Evolutionary conservation across 495 filamentous ascomycete species (phyloP).

Genomic region (Podospora appendiculata): DNA sequence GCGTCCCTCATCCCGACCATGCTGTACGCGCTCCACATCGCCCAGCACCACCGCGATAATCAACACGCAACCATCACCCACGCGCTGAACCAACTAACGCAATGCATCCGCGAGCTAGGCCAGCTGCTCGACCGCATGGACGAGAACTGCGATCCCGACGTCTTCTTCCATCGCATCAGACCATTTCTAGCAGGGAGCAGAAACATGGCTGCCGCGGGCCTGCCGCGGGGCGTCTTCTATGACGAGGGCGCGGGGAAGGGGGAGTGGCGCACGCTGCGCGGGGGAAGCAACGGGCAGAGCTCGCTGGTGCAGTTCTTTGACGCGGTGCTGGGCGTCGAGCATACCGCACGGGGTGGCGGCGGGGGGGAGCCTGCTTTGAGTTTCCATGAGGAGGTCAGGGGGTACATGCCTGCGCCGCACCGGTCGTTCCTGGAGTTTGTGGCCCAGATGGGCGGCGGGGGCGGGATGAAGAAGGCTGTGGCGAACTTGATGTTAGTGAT

Average conservation of each 20-base stretch:
- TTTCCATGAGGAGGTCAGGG: constrained; percentile 86
- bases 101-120: constrained; percentile 64
- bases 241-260: constrained; percentile 63
- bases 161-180: constrained; percentile 90
- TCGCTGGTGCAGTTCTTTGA: constrained; percentile 95
- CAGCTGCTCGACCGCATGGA: constrained; percentile 71
- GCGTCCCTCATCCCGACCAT: constrained; percentile 73
- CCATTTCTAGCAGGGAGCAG: constrained; percentile 93
- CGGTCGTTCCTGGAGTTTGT: constrained; percentile 72
- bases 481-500: constrained; percentile 14
- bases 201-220: constrained; percentile 89
- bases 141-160: constrained; percentile 83
- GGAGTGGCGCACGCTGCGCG: constrained; percentile 69
- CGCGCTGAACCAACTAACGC: constrained; percentile 57
- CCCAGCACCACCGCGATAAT: constrained; percentile 30
- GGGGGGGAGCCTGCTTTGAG: constrained; percentile 45
- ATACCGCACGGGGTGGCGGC: constrained; percentile 66
- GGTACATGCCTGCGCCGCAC: constrained; percentile 87
- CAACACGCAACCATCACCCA: constrained; percentile 53
- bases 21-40: constrained; percentile 67
- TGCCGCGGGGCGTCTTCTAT: constrained; percentile 81
- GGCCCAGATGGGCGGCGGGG: constrained; percentile 38
- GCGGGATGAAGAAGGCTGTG: background rate
- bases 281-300: constrained; percentile 93
- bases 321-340: constrained; percentile 81